Conservation (phyloP, 257 asterid genomes). For the Solanum phureja region DNA sequence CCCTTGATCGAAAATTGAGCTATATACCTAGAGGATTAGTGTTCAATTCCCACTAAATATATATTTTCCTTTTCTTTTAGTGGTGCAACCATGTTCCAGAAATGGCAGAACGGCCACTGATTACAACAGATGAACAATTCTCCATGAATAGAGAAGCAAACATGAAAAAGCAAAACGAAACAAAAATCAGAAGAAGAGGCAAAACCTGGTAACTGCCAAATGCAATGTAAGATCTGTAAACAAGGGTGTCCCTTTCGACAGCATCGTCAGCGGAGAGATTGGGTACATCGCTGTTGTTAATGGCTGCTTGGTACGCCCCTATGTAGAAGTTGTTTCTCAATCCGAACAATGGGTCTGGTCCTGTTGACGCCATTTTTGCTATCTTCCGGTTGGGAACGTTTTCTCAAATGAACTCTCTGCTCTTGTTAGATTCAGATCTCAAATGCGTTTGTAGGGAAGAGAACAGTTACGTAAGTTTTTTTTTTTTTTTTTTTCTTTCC, state of each 20-base stretch:
- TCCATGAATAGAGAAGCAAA: neutral
- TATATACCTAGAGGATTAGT: neutral
- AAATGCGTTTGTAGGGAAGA: neutral
- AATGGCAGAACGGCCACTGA: neutral
- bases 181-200: neutral
- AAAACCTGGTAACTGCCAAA: conserved; percentile 76
- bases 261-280: conserved; percentile 71
- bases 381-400: neutral
- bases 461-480: neutral
- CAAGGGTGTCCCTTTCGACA: conserved; percentile 71
- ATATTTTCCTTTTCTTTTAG: neutral
- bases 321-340: conserved; percentile 78
- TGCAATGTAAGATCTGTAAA: conserved; percentile 84
- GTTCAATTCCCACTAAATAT: neutral
- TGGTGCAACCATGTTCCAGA: neutral
- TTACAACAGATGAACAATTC: neutral
- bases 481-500: no score
- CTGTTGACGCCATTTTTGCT: conserved; percentile 36
- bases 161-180: neutral
- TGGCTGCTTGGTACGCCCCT: conserved; percentile 95
- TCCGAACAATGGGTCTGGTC: conserved; percentile 85
- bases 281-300: conserved; percentile 84
- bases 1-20: neutral
- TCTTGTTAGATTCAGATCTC: neutral
- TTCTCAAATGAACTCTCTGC: neutral